A percentile compares a stretch with the other conserved stretches of the same genome.
These are phyloP conservation scores for Pyricularia sp. DNA, from an alignment of 2,329 filamentous ascomycete species.

Conservation along the genomic window DNA sequence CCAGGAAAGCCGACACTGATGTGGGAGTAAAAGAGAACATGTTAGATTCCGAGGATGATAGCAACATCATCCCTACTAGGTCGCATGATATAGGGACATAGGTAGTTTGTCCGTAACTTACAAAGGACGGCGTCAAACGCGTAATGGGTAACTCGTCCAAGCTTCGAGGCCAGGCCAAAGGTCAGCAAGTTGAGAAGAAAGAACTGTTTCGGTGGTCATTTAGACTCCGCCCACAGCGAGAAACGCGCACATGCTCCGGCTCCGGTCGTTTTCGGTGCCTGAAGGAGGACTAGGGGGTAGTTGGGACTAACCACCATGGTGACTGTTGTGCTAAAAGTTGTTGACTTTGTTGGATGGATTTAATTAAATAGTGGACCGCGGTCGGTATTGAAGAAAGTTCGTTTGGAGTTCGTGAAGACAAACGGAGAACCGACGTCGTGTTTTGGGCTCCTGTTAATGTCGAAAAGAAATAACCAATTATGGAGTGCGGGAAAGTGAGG, in stretches of 20 bases:
- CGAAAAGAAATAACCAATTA: not conserved
- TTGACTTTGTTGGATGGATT: not conserved
- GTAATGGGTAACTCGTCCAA: conserved; percentile 89
- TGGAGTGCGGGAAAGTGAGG: not conserved
- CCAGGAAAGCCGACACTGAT: conserved; percentile 86
- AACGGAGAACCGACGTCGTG: not conserved
- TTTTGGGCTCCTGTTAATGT: not conserved
- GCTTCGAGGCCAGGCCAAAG: conserved; percentile 64
- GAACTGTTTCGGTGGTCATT: conserved; percentile 18
- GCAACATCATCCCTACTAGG: not conserved
- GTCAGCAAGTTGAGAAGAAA: conserved; percentile 60
- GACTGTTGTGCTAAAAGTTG: not conserved
- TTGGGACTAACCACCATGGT: conserved; percentile 13
- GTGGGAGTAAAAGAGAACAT: not conserved
- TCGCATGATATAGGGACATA: not conserved
- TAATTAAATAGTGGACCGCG: not conserved
- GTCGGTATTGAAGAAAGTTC: not conserved
- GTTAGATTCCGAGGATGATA: not conserved
- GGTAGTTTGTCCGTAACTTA: conserved; percentile 37
- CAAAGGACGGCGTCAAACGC: conserved; percentile 90
- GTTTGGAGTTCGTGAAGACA: not conserved
- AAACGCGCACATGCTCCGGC: conserved; percentile 6
- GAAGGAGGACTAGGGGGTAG: conserved; percentile 5
- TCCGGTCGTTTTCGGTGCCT: conserved; percentile 4
- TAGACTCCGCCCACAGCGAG: conserved; percentile 24